Conservation (phyloP, 805 yeast species). For the Cyberlindnera euphorbiae region DNA sequence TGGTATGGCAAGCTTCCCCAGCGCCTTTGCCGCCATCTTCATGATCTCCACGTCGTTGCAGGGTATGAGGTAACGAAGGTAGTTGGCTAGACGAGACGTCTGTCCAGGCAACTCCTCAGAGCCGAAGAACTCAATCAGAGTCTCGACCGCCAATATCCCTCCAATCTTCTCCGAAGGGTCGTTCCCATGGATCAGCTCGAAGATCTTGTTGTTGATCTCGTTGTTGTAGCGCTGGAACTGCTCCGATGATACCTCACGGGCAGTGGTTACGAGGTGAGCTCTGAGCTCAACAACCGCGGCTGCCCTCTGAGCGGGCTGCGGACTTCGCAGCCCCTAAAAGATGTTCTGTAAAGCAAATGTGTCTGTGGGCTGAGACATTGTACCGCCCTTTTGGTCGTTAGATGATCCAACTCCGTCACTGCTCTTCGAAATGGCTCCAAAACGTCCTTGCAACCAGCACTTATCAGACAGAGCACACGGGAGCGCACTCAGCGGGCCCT, state of each 20-base stretch:
- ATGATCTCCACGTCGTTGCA: conserved; percentile 81
- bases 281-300: conserved; percentile 68
- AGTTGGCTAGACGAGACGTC: conserved; percentile 88
- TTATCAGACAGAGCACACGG: too few species aligned
- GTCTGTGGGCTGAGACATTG: conserved; percentile 22
- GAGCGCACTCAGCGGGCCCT: too few species aligned
- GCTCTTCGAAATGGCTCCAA: too few species aligned
- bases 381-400: too few species aligned
- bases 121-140: conserved; percentile 78
- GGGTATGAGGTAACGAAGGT: conserved; percentile 72
- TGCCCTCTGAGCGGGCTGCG: conserved; percentile 30
- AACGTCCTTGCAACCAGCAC: too few species aligned
- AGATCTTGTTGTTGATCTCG: conserved; percentile 81
- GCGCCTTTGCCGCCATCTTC: conserved; percentile 78
- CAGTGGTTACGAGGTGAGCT: conserved; percentile 62
- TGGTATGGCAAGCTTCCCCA: conserved; percentile 85
- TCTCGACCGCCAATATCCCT: conserved; percentile 86
- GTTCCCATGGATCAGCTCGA: conserved; percentile 74
- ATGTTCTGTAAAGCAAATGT: conserved; percentile 31
- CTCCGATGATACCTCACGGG: conserved; percentile 78
- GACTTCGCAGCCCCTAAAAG: conserved; percentile 33
- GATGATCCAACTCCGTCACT: too few species aligned
- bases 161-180: conserved; percentile 75
- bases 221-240: conserved; percentile 77
- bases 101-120: conserved; percentile 85